phyloP scores from a whole-genome alignment of 208 protist species.

The Porcisia deanei region DNA sequence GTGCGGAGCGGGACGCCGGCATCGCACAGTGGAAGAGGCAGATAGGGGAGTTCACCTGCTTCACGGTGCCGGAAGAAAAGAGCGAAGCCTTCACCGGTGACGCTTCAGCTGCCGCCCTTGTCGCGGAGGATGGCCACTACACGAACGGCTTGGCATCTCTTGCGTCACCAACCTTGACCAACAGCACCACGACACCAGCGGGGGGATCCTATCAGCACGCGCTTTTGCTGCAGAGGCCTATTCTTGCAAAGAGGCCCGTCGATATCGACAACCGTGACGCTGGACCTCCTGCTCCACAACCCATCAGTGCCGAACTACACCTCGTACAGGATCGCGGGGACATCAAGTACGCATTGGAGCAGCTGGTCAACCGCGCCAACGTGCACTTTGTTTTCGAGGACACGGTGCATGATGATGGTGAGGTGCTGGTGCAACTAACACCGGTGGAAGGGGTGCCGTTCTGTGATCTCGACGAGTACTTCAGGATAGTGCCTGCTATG shows the following conservation, averaged over 20 bases:
- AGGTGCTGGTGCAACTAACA: slow-evolving; percentile 70
- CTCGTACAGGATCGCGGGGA: slow-evolving; percentile 72
- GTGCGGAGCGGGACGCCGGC: slow-evolving; percentile 38
- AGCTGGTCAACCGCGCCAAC: slow-evolving; percentile 44
- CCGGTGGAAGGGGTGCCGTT: slow-evolving; percentile 80
- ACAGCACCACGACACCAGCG: not conserved
- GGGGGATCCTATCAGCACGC: slow-evolving; percentile 40
- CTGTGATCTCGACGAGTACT: slow-evolving; percentile 58
- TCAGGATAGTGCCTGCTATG: slow-evolving; percentile 24
- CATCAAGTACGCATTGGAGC: slow-evolving; percentile 47
- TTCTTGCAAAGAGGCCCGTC: slow-evolving; percentile 43
- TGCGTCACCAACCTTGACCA: not conserved
- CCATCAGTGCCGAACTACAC: slow-evolving; percentile 67
- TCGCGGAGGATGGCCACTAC: not conserved
- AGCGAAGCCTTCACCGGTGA: not conserved
- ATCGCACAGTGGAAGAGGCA: slow-evolving; percentile 44
- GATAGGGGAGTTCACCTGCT: slow-evolving; percentile 50
- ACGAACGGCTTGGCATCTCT: not conserved
- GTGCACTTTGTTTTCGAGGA: slow-evolving; percentile 63
- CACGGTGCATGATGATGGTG: slow-evolving; percentile 73
- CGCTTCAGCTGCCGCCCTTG: not conserved
- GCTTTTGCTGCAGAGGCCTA: slow-evolving; percentile 51
- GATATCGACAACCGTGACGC: slow-evolving; percentile 44
- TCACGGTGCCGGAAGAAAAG: slow-evolving; percentile 28
- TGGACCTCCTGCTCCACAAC: slow-evolving; percentile 40